Evolutionary conservation across 306 rosid species (phyloP), one percentile per base, ranked within the genome.

Genomic region (Canavalia gladiata): DNA sequence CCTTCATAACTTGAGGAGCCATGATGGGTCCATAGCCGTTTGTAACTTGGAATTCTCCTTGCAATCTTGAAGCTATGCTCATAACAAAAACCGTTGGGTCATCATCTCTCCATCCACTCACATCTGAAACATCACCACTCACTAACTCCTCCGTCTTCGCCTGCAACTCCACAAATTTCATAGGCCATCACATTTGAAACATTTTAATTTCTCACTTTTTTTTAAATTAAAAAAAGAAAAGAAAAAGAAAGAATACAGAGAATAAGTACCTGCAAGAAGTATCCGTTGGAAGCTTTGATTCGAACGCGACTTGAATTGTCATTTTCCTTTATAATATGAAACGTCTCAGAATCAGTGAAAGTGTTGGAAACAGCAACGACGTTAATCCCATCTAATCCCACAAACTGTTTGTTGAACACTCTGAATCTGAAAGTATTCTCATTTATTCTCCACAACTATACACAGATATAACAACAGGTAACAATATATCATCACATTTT

Each of bases 401-500:
- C 87, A 78, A 94, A 94, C 33, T 91, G 91, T 34, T 84, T 81
- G 67, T 81, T 68, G 73, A 81, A 90, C 59, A 91, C 97, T 59
- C 92, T 90, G 33, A 94, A 86, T 41, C 85, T 64, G 73, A 90
- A 94, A 30, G 76, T 79, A 5, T 39, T 47, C 74, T 90, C 89
- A 31, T 86, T 80, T 81, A 94, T 28, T 81, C 98, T 91, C 98
- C 98, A 94, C 65, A 94, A 35, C 97, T 94, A 68, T 54, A 81
- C 28, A 68, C 39, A 47, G 28, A 18, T 18, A 18, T 18, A 9
- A 51, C n/a, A 47, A 25, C 41, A 75, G 1, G 30, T 18, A 84
- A 42, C 28, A 29, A 41, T 13, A 54, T 49, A 0, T 35, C n/a
- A 41, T 18, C 25, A 18, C 25, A 18, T 18, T 18, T 18, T 18